These are phyloP conservation scores for Aspergillus kassunensis DNA, from an alignment of 495 filamentous ascomycete species.

Conservation along the genomic window DNA sequence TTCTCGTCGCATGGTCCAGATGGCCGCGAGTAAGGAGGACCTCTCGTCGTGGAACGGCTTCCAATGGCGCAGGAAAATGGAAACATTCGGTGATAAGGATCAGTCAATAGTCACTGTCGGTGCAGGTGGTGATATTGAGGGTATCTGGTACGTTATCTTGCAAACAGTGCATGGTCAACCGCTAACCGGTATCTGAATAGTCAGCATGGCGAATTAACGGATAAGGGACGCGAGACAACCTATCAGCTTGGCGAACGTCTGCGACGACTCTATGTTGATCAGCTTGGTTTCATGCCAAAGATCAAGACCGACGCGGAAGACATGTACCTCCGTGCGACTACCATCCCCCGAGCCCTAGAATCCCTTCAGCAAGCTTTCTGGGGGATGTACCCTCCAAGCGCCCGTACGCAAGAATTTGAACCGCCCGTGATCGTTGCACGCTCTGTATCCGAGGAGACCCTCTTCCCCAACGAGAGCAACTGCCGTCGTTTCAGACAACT, in stretches of 20 bases:
- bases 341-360: constrained; percentile 80
- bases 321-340: constrained; percentile 82
- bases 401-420: constrained; percentile 60
- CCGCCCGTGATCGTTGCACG: constrained; percentile 72
- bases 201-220: constrained; percentile 83
- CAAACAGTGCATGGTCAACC: background rate
- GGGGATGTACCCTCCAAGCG: constrained; percentile 78
- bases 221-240: constrained; percentile 80
- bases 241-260: constrained; percentile 74
- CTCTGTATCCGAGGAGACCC: constrained; percentile 74
- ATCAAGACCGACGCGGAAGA: constrained; percentile 60
- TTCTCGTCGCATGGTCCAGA: constrained; percentile 66
- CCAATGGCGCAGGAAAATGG: constrained; percentile 74
- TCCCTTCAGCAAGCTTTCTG: constrained; percentile 85
- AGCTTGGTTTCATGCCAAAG: constrained; percentile 76
- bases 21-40: constrained; percentile 57
- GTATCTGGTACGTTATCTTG: constrained; percentile 55
- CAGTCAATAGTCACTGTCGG: constrained; percentile 64
- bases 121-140: constrained; percentile 64
- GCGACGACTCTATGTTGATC: constrained; percentile 81
- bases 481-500: constrained; percentile 83
- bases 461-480: constrained; percentile 85
- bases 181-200: constrained; percentile 29
- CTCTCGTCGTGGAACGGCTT: constrained; percentile 61
- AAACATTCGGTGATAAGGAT: constrained; percentile 73